Percentiles rank a stretch among this genome's conserved stretches.
Conservation (phyloP, 2,329 filamentous ascomycete genomes). For the Diplocarpon rosae region DNA sequence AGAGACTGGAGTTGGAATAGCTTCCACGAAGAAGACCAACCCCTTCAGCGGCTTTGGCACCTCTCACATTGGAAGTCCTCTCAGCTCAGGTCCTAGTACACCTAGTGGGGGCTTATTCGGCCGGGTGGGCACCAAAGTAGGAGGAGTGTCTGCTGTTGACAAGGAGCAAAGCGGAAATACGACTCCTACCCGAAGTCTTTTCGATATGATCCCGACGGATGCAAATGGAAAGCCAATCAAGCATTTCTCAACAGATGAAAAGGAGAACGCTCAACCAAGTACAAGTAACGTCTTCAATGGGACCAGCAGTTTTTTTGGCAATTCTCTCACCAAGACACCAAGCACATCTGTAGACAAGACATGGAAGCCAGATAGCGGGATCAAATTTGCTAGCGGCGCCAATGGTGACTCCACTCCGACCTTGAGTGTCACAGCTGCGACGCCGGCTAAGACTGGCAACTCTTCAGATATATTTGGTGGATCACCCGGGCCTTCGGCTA, state of each 20-base stretch:
- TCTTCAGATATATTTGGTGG: constrained; percentile 9
- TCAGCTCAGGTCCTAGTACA: constrained; percentile 6
- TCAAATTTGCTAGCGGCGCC: constrained; percentile 28
- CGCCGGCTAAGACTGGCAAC: constrained; percentile 12
- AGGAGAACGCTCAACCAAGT: constrained; percentile 26
- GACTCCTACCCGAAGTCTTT: constrained; percentile 10
- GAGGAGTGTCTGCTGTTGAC: background rate
- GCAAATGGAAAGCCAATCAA: constrained; percentile 37
- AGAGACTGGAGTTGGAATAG: constrained; percentile 21
- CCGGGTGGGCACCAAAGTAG: background rate
- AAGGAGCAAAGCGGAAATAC: constrained; percentile 26
- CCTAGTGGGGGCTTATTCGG: constrained; percentile 18
- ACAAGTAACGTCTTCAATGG: constrained; percentile 15
- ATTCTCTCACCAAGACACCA: constrained; percentile 9
- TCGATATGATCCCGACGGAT: constrained; percentile 41
- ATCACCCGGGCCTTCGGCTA: constrained; percentile 1
- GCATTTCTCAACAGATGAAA: constrained; percentile 23
- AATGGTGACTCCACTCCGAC: constrained; percentile 8
- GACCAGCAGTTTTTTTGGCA: constrained; percentile 14
- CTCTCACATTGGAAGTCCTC: constrained; percentile 16
- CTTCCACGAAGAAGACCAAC: constrained; percentile 20
- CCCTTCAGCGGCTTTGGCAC: constrained; percentile 7
- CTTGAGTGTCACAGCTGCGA: constrained; percentile 14
- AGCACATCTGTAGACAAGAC: constrained; percentile 32
- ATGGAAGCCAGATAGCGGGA: constrained; percentile 39